These are phyloP conservation scores for Elsinoe batatas DNA, from an alignment of 2,329 filamentous ascomycete species.

Conservation along the genomic window DNA sequence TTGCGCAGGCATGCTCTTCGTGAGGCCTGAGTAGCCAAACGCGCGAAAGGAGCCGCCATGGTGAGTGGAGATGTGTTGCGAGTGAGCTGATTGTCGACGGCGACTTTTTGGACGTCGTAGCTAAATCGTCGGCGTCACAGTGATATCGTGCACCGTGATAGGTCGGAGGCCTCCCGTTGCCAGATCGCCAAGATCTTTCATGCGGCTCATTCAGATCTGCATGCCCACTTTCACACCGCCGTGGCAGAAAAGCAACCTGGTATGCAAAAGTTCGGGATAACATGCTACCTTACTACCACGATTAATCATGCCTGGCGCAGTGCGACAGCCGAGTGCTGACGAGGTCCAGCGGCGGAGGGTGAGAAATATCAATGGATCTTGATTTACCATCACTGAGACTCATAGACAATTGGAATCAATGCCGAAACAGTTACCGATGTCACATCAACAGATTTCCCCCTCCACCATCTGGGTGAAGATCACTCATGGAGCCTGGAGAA, in stretches of 20 bases:
- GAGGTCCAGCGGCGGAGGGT: constrained; percentile 50
- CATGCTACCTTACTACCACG: neutral
- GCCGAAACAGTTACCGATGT: constrained; percentile 85
- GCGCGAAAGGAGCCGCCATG: constrained; percentile 63
- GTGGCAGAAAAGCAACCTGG: constrained; percentile 7
- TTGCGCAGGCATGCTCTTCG: constrained; percentile 28
- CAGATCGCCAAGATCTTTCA: neutral
- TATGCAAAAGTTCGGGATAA: neutral
- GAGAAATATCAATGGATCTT: neutral
- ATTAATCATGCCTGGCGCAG: constrained; percentile 20
- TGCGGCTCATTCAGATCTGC: constrained; percentile 20
- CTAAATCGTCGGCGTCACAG: constrained; percentile 3
- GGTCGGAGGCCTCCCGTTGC: neutral
- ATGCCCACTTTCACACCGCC: neutral
- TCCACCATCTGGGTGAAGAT: constrained; percentile 82
- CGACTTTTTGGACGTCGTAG: neutral
- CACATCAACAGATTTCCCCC: constrained; percentile 82
- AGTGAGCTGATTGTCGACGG: neutral
- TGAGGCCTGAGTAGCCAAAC: constrained; percentile 61
- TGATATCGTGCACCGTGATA: constrained; percentile 16
- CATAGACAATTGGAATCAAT: constrained; percentile 68
- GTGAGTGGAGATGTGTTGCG: constrained; percentile 22
- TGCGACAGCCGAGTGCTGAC: constrained; percentile 29
- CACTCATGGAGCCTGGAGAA: constrained; percentile 65
- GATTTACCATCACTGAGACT: neutral